These are phyloP conservation scores for Ophidiomyces ophidiicola DNA, from an alignment of 2,329 filamentous ascomycete species.

Conservation along the genomic window DNA sequence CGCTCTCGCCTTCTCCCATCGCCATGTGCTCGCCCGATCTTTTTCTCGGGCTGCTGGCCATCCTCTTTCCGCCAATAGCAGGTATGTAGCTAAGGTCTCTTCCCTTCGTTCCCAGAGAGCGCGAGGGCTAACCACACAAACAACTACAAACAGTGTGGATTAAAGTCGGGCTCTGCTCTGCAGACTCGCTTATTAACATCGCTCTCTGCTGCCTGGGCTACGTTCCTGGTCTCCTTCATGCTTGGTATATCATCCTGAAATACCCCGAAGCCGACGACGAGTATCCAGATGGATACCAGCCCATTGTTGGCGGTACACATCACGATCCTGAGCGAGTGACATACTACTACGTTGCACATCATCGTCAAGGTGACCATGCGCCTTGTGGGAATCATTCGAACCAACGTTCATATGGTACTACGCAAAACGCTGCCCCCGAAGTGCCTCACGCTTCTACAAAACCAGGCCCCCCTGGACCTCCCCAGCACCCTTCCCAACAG, in stretches of 20 bases:
- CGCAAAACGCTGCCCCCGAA: constrained; percentile 20
- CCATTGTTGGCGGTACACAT: constrained; percentile 41
- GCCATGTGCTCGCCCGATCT: constrained; percentile 49
- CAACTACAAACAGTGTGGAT: constrained; percentile 63
- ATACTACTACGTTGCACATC: constrained; percentile 61
- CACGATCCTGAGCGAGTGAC: constrained; percentile 43
- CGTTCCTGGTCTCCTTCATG: constrained; percentile 79
- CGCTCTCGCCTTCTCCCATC: constrained; percentile 6
- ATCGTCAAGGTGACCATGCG: constrained; percentile 21
- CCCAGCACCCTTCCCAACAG: constrained; percentile 15
- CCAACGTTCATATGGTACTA: constrained; percentile 30
- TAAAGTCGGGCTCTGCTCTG: constrained; percentile 83
- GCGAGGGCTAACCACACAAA: not conserved
- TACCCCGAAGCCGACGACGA: constrained; percentile 64
- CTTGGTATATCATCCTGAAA: constrained; percentile 95
- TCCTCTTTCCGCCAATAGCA: constrained; percentile 49
- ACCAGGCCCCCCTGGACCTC: constrained; percentile 17
- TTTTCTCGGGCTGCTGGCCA: constrained; percentile 48
- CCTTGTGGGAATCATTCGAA: constrained; percentile 21
- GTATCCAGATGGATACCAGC: constrained; percentile 47
- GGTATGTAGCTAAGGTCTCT: constrained; percentile 33
- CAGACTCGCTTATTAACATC: constrained; percentile 89
- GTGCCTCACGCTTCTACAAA: constrained; percentile 17
- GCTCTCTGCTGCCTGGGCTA: constrained; percentile 69
- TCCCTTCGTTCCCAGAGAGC: not conserved